Conservation (phyloP, 108 stramenopile genomes). For the Poteriospumella lacustris region DNA sequence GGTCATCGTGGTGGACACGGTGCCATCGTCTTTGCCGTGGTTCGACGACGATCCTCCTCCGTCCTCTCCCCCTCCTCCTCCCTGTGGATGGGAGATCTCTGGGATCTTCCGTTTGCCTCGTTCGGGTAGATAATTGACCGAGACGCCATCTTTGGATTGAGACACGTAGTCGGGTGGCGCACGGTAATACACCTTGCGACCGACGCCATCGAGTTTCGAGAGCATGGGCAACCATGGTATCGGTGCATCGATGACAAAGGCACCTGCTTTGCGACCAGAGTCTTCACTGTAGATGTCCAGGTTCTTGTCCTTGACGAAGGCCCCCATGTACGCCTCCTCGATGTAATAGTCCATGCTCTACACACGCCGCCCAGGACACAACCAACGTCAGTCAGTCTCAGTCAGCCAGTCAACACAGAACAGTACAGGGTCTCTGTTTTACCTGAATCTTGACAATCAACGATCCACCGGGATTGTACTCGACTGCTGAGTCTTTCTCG, state of each 20-base stretch:
- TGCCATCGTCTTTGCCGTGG: neutral
- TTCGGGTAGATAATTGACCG: neutral
- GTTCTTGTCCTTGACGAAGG: neutral
- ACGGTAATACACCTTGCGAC: neutral
- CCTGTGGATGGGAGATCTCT: too few relatives aligned
- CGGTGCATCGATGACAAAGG: neutral
- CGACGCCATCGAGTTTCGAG: neutral
- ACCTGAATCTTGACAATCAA: slow-evolving; percentile 1
- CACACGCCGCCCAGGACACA: neutral
- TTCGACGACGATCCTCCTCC: neutral
- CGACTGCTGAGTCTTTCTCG: neutral
- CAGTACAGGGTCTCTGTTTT: neutral
- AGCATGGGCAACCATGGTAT: neutral
- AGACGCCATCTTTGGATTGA: neutral
- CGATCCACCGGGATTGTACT: slow-evolving; percentile 16
- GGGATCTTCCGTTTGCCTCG: neutral
- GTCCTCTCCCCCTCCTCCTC: too few relatives aligned
- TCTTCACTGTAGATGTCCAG: neutral
- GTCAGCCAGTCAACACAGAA: neutral
- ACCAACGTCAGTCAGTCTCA: neutral
- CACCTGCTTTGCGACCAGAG: neutral
- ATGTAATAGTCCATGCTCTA: neutral
- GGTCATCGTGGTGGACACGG: too few relatives aligned
- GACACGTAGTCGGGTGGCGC: neutral
- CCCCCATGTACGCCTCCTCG: neutral